These are phyloP conservation scores for Phallus indusiatus DNA, from an alignment of 768 basidiomycete genomes.

Conservation along the genomic window DNA sequence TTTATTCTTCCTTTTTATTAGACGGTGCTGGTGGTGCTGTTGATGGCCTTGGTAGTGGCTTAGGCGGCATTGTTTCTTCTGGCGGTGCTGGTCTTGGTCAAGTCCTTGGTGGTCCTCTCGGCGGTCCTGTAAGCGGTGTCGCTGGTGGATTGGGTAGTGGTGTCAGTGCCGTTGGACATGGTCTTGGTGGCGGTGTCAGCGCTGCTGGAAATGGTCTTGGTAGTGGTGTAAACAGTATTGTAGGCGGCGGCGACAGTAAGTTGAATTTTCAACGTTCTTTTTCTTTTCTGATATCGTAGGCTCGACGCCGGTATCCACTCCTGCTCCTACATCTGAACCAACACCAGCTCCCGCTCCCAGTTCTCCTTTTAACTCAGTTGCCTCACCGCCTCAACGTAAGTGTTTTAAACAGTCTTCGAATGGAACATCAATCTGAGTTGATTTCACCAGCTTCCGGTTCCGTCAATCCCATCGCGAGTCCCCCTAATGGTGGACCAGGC, in stretches of 20 bases:
- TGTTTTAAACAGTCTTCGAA: neutral
- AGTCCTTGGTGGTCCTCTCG: slow-evolving; percentile 9
- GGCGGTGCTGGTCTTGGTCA: slow-evolving; percentile 13
- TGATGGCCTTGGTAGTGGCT: neutral
- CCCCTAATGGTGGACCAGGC: neutral
- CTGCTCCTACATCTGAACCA: slow-evolving; percentile 3
- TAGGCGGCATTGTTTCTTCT: neutral
- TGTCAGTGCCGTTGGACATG: slow-evolving; percentile 16
- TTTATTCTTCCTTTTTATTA: neutral
- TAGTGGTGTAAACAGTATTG: neutral
- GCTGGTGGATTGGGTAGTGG: slow-evolving; percentile 8
- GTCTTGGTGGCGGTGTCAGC: slow-evolving; percentile 17
- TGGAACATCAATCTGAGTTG: neutral
- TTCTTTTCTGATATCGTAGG: slow-evolving; percentile 1
- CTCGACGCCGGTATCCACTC: neutral
- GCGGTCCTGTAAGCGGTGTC: neutral
- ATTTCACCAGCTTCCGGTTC: neutral
- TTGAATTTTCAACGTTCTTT: neutral
- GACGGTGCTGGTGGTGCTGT: neutral
- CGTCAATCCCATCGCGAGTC: neutral
- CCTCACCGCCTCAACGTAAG: neutral
- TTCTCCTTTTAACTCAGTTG: neutral
- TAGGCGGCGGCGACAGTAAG: neutral
- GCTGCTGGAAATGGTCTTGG: slow-evolving; percentile 3
- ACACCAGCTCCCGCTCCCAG: slow-evolving; percentile 4